phyloP scores from a whole-genome alignment of 1,139 yeast genomes.

The Hemisphaericaspora xylanilytica region DNA sequence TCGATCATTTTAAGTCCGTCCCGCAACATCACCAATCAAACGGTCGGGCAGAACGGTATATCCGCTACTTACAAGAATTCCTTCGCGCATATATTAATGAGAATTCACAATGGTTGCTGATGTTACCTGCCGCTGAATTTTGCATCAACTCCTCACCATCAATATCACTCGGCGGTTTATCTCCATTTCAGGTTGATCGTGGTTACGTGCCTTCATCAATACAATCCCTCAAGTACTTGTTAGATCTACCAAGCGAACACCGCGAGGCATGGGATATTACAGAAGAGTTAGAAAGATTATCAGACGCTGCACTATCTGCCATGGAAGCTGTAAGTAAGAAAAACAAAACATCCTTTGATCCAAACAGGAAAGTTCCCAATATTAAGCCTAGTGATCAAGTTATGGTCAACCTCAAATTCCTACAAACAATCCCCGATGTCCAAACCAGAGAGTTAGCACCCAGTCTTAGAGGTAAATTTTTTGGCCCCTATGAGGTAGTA shows the following conservation, averaged over 20 bases:
- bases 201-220: no score
- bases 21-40: constrained; percentile 1
- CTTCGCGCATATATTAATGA: background rate
- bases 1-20: background rate
- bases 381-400: constrained; percentile 1
- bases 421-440: constrained; percentile 1
- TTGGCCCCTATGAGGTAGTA: no score
- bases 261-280: no score
- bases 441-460: background rate
- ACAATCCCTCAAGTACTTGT: no score
- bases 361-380: background rate
- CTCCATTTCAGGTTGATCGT: no score
- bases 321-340: no score
- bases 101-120: background rate
- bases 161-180: no score
- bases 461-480: background rate
- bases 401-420: no score
- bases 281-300: no score
- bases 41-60: background rate
- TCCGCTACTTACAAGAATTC: background rate
- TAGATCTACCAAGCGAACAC: no score
- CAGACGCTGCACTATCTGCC: no score
- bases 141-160: background rate
- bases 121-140: constrained; percentile 1
- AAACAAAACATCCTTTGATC: background rate